phyloP scores from a whole-genome alignment of 2,329 filamentous ascomycete species.

The Pseudovirgaria hyperparasitica region DNA sequence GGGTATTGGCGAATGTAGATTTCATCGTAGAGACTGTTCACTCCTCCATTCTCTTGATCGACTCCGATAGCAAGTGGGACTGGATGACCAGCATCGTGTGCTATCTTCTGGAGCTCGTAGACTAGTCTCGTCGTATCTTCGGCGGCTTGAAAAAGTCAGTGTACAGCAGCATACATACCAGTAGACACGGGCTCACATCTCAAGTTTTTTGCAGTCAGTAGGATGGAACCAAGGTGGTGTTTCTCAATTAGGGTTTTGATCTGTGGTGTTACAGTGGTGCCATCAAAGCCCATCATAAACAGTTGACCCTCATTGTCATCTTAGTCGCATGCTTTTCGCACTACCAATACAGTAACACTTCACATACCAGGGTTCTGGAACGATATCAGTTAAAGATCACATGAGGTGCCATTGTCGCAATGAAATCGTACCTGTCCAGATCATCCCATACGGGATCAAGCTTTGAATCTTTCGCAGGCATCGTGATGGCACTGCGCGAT shows the following conservation, averaged over 20 bases:
- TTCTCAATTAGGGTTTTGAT: conserved; percentile 70
- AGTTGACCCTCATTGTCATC: conserved; percentile 49
- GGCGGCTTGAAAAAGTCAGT: conserved; percentile 50
- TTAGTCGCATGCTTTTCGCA: conserved; percentile 4
- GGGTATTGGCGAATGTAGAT: conserved; percentile 94
- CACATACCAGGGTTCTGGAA: conserved; percentile 32
- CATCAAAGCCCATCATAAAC: conserved; percentile 78
- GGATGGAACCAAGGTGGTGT: conserved; percentile 78
- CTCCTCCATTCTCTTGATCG: conserved; percentile 95
- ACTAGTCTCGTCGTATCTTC: conserved; percentile 80
- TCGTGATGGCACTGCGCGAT: conserved; percentile 35
- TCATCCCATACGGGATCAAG: conserved; percentile 52
- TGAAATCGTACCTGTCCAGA: conserved; percentile 53
- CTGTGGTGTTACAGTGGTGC: conserved; percentile 69
- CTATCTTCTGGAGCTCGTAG: conserved; percentile 84
- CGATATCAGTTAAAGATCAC: conserved; percentile 23
- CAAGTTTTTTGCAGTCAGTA: conserved; percentile 72
- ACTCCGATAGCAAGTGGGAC: conserved; percentile 81
- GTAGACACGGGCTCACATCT: conserved; percentile 47
- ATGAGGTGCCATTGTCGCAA: conserved; percentile 12
- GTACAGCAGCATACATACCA: conserved; percentile 1
- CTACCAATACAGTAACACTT: not conserved
- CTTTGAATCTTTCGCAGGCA: conserved; percentile 29
- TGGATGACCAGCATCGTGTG: conserved; percentile 78
- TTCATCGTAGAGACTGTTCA: conserved; percentile 93